Base-by-base conservation (phyloP, 768 basidiomycete genomes). In the Podaxis sp. region DNA sequence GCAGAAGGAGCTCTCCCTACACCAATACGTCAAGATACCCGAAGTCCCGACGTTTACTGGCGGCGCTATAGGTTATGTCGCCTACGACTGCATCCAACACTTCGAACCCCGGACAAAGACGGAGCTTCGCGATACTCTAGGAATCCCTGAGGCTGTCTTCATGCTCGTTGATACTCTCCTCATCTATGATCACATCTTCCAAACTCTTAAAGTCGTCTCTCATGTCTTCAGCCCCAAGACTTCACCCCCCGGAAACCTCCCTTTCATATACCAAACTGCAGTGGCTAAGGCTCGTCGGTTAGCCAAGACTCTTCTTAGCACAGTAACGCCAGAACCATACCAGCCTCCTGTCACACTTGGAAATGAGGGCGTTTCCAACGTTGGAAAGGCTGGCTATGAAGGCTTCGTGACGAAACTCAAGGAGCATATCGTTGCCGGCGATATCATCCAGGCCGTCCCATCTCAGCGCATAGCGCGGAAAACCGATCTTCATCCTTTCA, bases 391-490 rank as follows among this genome's bases (percentile, higher is more conserved):
- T 51, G 97, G 97, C 0, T 99, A 99, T 74, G 88, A 98, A 73
- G 75, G 74, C 3, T 96, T 96, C 70, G 97, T 99, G 13, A 94
- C 95, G 51, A 86, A 82, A 60, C 80, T 99, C 61, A 99, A 98
- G 79, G 83, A 96, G 70, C 95, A 94, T 72, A 97, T 99, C 60
- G 82, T 99, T 61, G 91, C 89, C 17, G 97, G 97, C 30, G 96
- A 99, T 76, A 98, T 99, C 71, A 99, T 99, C 67, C 97, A 99
- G 75, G 97, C 97, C 2, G 97, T 99, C 6, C 97, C 97, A 7
- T 96, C 94, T 9, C 97, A 99, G 73, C 83, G 96, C 30, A 80
- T 99, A 33, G 79, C 92, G 13, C 85, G 94, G 38, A 90, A 91
- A 39, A 99, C 97, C 0, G 74, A 83, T 19, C 79, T 99, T 19